A percentile compares a stretch with the other conserved stretches of the same genome.
These are phyloP conservation scores for Senecio squalidus DNA, from an alignment of 140 eudicot genomes.

Conservation along the genomic window DNA sequence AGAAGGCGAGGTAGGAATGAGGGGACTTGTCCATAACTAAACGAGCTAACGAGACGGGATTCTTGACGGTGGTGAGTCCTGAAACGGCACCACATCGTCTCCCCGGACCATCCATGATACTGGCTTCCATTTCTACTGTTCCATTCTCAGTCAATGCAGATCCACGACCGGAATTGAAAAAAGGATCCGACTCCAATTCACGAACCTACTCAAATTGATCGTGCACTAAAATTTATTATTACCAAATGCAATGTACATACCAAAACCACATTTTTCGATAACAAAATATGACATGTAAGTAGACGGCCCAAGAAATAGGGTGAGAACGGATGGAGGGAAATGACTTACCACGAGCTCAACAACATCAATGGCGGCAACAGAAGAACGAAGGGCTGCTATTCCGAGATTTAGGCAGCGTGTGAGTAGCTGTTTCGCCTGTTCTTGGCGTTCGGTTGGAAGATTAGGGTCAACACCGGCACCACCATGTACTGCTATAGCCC, in stretches of 20 bases:
- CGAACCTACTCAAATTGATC: conserved; percentile 42
- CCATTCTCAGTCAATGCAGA: conserved; percentile 90
- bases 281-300: too few species aligned
- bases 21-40: conserved; percentile 92
- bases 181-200: conserved; percentile 73
- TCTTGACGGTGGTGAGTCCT: conserved; percentile 75
- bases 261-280: not conserved
- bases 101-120: conserved; percentile 80
- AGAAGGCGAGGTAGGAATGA: conserved; percentile 84
- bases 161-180: conserved; percentile 90
- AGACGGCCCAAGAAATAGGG: not conserved
- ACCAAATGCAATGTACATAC: too few species aligned
- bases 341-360: conserved; percentile 78
- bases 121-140: conserved; percentile 94
- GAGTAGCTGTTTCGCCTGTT: conserved; percentile 69
- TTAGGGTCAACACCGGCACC: conserved; percentile 97
- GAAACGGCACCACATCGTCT: conserved; percentile 92
- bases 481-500: conserved; percentile 96
- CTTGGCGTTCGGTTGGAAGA: conserved; percentile 77
- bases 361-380: conserved; percentile 70
- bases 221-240: not conserved
- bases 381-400: conserved; percentile 63
- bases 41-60: conserved; percentile 88
- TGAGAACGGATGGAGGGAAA: not conserved
- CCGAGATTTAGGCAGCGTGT: conserved; percentile 68